A percentile compares a stretch with the other conserved stretches of the same genome.
phyloP scores from a whole-genome alignment of 495 filamentous ascomycete genomes.

The Aspergillus asperescens region DNA sequence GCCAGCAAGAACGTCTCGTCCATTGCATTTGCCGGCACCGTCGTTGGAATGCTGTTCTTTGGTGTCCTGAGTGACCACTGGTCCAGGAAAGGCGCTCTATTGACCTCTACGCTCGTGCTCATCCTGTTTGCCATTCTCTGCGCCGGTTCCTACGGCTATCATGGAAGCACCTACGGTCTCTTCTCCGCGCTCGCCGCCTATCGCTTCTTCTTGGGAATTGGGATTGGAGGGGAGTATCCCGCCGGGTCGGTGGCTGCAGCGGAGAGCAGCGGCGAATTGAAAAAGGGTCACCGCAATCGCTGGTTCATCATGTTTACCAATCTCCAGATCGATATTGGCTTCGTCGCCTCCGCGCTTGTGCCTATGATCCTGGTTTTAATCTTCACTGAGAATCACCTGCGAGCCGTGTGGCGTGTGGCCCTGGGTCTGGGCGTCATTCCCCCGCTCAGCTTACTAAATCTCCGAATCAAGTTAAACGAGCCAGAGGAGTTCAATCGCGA shows the following conservation, averaged over 20 bases:
- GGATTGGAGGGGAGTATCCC: slow-evolving; percentile 75
- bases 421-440: slow-evolving; percentile 77
- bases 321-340: slow-evolving; percentile 77
- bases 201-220: slow-evolving; percentile 71
- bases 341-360: slow-evolving; percentile 69
- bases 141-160: slow-evolving; percentile 66
- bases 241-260: slow-evolving; percentile 80
- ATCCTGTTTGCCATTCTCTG: slow-evolving; percentile 78
- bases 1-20: slow-evolving; percentile 66
- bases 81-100: slow-evolving; percentile 74
- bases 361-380: slow-evolving; percentile 68
- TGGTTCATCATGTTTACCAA: slow-evolving; percentile 97
- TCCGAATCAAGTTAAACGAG: slow-evolving; percentile 73
- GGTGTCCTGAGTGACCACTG: slow-evolving; percentile 78
- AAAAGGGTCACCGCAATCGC: slow-evolving; percentile 69
- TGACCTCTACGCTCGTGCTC: slow-evolving; percentile 74
- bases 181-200: slow-evolving; percentile 80
- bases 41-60: slow-evolving; percentile 78
- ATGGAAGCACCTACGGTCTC: slow-evolving; percentile 58
- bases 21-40: slow-evolving; percentile 85
- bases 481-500: slow-evolving; percentile 72
- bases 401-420: slow-evolving; percentile 68
- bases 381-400: slow-evolving; percentile 60
- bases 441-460: slow-evolving; percentile 65
- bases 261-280: slow-evolving; percentile 78